Base-by-base conservation (phyloP, 2,329 filamentous ascomycete genomes). In the Anisogramma anomala region DNA sequence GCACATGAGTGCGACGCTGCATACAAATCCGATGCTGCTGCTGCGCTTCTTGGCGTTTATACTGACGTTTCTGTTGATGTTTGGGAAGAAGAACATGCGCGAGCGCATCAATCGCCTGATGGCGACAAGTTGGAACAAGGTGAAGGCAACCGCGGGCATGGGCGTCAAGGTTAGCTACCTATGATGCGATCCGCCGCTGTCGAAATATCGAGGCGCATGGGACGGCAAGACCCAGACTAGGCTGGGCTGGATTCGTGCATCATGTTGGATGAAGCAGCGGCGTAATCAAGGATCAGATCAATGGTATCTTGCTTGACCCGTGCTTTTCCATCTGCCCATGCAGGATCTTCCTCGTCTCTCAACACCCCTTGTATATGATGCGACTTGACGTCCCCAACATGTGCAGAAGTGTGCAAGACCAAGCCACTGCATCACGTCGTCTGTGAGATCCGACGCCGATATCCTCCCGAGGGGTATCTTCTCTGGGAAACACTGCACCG, bases 151-250 rank as follows among this genome's bases (percentile, higher is more conserved):
- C 0, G 80, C 89, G 4, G 88, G 88, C 2, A 96, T 96, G 89
- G 91, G 89, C 2, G 84, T 93, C 49, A 96, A 95, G 66, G 88
- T 96, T 55, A 94, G 84, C 58, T 96, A 96, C 64, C 93, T 98
- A 46, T 96, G 63, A 69, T 48, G 27, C 31, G 28, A 36, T 9
- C 30, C 32, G 18, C 33, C 41, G 35, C 31, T 37, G 28, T 28
- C 20, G 13, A 15, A 23, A 23, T 19, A 17, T 39, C 23, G 13
- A n/a, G 23, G 34, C 20, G 17, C 47, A 47, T 22, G 23, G 19
- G 30, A 30, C 19, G 19, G 13, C 14, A 27, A 9, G 18, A 35
- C 30, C 15, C 19, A 28, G 11, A 13, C 7, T 18, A 3, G 13
- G 31, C 23, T 37, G 14, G 33, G 33, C 28, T 30, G n/a, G n/a